These are phyloP conservation scores for Metschnikowia drakensbergensis DNA, from an alignment of 805 yeast genomes.

Conservation along the genomic window DNA sequence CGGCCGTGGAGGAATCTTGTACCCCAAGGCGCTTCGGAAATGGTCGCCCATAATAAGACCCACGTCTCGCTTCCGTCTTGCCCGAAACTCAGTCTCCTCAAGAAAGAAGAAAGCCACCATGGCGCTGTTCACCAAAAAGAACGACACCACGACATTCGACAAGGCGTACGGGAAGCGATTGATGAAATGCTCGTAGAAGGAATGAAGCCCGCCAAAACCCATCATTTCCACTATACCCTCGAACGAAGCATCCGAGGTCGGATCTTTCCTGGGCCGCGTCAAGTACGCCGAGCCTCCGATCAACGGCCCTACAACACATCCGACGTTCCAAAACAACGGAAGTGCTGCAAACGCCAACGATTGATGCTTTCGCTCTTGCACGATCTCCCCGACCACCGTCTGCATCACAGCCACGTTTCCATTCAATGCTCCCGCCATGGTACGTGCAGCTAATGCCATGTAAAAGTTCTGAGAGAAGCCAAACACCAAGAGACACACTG, in stretches of 20 bases:
- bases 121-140: conserved; percentile 24
- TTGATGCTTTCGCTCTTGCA: conserved; percentile 28
- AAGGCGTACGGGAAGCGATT: conserved; percentile 36
- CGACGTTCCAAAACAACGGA: conserved; percentile 32
- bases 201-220: background rate
- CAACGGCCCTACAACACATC: conserved; percentile 30
- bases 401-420: conserved; percentile 31
- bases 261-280: conserved; percentile 22
- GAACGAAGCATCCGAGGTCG: background rate
- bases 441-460: conserved; percentile 28
- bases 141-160: conserved; percentile 34
- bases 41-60: conserved; percentile 35
- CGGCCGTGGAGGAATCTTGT: conserved; percentile 25
- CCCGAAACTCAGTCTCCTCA: conserved; percentile 34
- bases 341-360: conserved; percentile 29
- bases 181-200: conserved; percentile 26
- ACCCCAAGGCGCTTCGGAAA: conserved; percentile 25
- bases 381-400: conserved; percentile 32
- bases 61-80: conserved; percentile 28
- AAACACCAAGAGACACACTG: conserved; percentile 23
- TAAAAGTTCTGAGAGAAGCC: conserved; percentile 29
- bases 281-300: conserved; percentile 30
- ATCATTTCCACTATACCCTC: too few relatives aligned
- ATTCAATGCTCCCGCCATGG: conserved; percentile 27
- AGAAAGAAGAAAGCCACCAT: conserved; percentile 32